A percentile compares a stretch with the other conserved stretches of the same genome.
phyloP scores from a whole-genome alignment of 306 rosid genomes.

The Aeschynomene evenia region DNA sequence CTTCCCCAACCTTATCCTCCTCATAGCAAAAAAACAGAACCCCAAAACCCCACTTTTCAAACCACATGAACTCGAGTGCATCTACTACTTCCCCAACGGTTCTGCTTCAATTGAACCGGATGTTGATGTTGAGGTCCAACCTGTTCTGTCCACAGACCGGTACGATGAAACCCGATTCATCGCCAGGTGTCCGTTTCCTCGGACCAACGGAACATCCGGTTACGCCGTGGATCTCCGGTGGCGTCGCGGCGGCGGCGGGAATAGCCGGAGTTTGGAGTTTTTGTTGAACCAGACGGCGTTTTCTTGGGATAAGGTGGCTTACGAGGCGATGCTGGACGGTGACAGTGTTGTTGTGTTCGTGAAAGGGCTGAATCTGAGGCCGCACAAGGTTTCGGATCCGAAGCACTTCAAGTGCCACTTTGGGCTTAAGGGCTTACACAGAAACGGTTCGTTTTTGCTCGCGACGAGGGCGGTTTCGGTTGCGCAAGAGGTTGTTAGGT shows the following conservation, averaged over 20 bases:
- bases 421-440: constrained; percentile 39
- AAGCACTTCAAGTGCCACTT: constrained; percentile 65
- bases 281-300: constrained; percentile 36
- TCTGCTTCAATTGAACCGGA: constrained; percentile 26
- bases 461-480: constrained; percentile 62
- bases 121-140: constrained; percentile 28
- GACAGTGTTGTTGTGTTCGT: constrained; percentile 72
- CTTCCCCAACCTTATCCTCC: constrained; percentile 69
- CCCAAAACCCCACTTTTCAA: neutral
- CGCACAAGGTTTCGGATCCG: constrained; percentile 82
- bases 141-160: constrained; percentile 53
- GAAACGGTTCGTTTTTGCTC: constrained; percentile 35
- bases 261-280: constrained; percentile 30
- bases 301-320: constrained; percentile 71
- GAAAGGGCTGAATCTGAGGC: constrained; percentile 83
- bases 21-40: constrained; percentile 31
- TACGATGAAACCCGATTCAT: constrained; percentile 68
- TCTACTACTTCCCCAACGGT: constrained; percentile 49
- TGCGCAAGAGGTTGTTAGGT: constrained; percentile 89
- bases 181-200: constrained; percentile 69
- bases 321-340: constrained; percentile 75
- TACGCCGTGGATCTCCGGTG: constrained; percentile 52
- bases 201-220: constrained; percentile 12
- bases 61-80: constrained; percentile 50
- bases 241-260: constrained; percentile 39